phyloP scores from a whole-genome alignment of 805 yeast species.

The Sugiyamaella mastotermitis region DNA sequence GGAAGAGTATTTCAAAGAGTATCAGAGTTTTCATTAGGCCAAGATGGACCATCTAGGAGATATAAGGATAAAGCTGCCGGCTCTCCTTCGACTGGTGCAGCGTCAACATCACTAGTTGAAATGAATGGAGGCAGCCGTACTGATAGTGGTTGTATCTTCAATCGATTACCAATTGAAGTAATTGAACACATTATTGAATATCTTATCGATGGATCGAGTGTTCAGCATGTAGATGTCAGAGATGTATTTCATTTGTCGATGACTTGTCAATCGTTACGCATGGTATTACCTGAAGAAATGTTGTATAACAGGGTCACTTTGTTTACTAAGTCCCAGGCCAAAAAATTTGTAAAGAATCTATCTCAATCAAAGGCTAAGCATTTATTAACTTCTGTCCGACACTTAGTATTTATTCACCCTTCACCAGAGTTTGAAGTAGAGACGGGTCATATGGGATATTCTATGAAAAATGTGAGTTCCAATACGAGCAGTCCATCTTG shows the following conservation, averaged over 20 bases:
- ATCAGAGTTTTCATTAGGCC: too few relatives aligned
- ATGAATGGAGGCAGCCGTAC: too few relatives aligned
- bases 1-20: too few relatives aligned
- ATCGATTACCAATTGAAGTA: background rate
- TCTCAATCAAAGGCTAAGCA: background rate
- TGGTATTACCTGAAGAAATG: background rate
- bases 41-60: too few relatives aligned
- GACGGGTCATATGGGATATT: constrained; percentile 6
- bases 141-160: too few relatives aligned
- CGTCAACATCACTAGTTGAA: too few relatives aligned
- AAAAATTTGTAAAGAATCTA: background rate
- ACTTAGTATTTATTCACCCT: constrained; percentile 1
- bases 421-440: constrained; percentile 13
- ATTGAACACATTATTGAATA: background rate
- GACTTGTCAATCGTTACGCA: background rate
- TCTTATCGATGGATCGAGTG: too few relatives aligned
- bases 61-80: too few relatives aligned
- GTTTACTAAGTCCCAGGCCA: background rate
- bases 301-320: background rate
- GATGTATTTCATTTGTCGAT: background rate
- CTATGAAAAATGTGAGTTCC: too few relatives aligned
- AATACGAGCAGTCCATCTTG: constrained; percentile 4
- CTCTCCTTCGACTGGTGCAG: too few relatives aligned
- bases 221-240: background rate
- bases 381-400: background rate